phyloP scores from a whole-genome alignment of 2,329 filamentous ascomycete genomes.

The Talaromyces sp. region DNA sequence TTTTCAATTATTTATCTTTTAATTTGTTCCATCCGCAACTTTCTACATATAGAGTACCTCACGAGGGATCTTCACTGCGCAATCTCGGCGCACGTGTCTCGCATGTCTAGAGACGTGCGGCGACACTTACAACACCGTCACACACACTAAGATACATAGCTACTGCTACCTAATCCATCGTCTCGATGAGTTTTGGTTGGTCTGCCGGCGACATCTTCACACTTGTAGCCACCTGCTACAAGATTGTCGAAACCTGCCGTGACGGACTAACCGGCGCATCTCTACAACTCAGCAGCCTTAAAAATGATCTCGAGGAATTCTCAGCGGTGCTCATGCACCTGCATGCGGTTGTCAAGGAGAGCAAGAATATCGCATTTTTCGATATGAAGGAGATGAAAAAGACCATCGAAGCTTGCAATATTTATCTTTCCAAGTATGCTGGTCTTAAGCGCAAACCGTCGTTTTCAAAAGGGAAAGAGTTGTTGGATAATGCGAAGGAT shows the following conservation, averaged over 20 bases:
- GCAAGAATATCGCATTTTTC: slow-evolving; percentile 15
- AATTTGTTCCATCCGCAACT: neutral
- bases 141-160: neutral
- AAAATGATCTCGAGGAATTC: slow-evolving; percentile 18
- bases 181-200: slow-evolving; percentile 21
- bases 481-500: neutral
- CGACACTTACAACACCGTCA: neutral
- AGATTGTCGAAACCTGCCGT: slow-evolving; percentile 17
- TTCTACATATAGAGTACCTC: neutral
- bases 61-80: slow-evolving; percentile 2
- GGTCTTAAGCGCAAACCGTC: slow-evolving; percentile 9
- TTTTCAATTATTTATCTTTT: neutral
- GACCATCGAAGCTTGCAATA: slow-evolving; percentile 17
- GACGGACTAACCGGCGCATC: slow-evolving; percentile 18
- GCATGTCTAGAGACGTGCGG: slow-evolving; percentile 4
- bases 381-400: slow-evolving; percentile 17
- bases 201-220: slow-evolving; percentile 20
- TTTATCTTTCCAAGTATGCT: slow-evolving; percentile 16
- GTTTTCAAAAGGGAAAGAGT: slow-evolving; percentile 13
- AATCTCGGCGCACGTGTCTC: slow-evolving; percentile 8
- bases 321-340: slow-evolving; percentile 15
- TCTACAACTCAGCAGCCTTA: slow-evolving; percentile 9
- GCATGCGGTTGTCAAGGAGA: slow-evolving; percentile 14
- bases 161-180: neutral
- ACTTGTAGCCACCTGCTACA: slow-evolving; percentile 19